Evolutionary conservation across 108 stramenopile genomes (phyloP).

Genomic region (Aurantiochytrium sp.): DNA sequence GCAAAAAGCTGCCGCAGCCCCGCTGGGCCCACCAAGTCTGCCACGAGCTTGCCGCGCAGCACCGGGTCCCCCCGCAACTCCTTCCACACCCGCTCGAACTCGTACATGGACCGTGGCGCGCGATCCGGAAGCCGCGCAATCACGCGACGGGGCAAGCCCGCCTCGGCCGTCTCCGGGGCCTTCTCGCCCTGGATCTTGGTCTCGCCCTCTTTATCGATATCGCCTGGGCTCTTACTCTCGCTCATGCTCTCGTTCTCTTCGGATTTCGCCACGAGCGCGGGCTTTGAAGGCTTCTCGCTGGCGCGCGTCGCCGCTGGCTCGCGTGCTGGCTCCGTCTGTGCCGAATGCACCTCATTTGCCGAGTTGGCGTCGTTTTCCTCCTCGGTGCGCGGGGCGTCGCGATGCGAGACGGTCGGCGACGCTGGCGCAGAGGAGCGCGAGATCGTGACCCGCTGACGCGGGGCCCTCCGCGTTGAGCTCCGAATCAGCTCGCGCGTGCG

Average conservation of each 20-base stretch:
- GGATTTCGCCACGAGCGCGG: not conserved
- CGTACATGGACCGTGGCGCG: not conserved
- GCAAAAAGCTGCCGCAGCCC: not conserved
- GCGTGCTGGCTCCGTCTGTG: no score
- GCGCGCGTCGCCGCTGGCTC: no score
- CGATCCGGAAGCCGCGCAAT: not conserved
- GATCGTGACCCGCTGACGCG: constrained; percentile 35
- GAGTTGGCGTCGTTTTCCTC: not conserved
- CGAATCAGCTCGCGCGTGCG: constrained; percentile 41
- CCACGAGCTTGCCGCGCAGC: not conserved
- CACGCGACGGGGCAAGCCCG: no score
- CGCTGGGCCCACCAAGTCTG: not conserved
- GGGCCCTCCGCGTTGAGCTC: constrained; percentile 36
- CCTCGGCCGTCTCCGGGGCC: no score
- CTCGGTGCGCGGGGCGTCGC: not conserved
- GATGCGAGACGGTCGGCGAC: not conserved
- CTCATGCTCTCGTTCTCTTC: not conserved
- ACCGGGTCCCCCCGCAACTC: not conserved
- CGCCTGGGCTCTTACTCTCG: no score
- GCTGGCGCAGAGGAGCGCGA: not conserved
- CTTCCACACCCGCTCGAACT: constrained; percentile 3
- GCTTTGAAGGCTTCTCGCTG: not conserved
- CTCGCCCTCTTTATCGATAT: no score
- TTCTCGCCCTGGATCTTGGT: no score
- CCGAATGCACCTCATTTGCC: no score